A percentile compares a stretch with the other conserved stretches of the same genome.
Conservation (phyloP, 2,329 filamentous ascomycete species). For the Dactylellina leptospora region DNA sequence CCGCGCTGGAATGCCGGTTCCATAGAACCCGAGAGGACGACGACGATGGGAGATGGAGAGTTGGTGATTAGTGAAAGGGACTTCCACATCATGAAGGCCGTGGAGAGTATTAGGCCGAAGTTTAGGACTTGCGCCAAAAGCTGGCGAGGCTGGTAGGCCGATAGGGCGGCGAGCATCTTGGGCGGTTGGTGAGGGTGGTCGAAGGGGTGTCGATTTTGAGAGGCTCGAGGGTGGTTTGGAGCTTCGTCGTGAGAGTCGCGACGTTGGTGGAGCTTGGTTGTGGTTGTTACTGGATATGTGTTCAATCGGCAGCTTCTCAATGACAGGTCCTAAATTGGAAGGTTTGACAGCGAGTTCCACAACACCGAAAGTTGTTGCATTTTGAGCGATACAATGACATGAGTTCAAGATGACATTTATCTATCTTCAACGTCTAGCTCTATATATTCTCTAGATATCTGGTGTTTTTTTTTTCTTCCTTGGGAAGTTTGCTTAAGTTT, state of each 20-base stretch:
- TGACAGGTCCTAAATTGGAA: conserved; percentile 9
- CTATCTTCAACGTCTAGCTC: too few relatives aligned
- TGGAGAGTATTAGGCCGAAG: conserved; percentile 88
- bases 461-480: too few relatives aligned
- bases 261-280: conserved; percentile 1
- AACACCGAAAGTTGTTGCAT: conserved; percentile 25
- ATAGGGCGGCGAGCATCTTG: conserved; percentile 73
- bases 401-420: too few relatives aligned
- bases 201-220: neutral
- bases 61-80: conserved; percentile 81
- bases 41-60: conserved; percentile 79
- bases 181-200: neutral
- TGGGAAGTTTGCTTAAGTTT: too few relatives aligned
- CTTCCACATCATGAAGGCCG: conserved; percentile 96
- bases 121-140: conserved; percentile 83
- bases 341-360: conserved; percentile 7
- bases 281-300: conserved; percentile 15
- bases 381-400: neutral
- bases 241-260: conserved; percentile 6
- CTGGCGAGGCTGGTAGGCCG: conserved; percentile 77
- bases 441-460: too few relatives aligned
- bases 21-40: conserved; percentile 85
- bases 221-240: neutral
- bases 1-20: conserved; percentile 83
- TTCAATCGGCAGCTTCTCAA: conserved; percentile 21